Base-by-base conservation (phyloP, 768 basidiomycete species). In the Suillus plorans region DNA sequence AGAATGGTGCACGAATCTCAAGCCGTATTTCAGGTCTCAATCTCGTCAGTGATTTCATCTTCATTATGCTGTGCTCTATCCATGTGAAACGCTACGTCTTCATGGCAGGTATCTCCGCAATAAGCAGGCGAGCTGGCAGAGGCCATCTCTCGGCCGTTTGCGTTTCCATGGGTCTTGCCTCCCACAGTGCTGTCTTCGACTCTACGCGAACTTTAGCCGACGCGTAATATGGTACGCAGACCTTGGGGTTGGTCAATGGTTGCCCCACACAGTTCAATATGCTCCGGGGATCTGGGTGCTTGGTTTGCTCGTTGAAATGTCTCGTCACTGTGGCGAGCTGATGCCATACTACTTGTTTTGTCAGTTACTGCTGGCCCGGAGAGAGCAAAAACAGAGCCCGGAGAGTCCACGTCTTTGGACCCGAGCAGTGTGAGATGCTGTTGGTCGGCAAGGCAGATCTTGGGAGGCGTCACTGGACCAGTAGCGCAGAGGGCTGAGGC, bases 1-100 rank as follows among this genome's bases (percentile, higher is more conserved):
- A 18, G 31, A 34, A 55, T 20, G 18, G 34, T 34, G 53, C 53
- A n/a, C 10, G 34, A 55, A 36, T 34, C 53, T 34, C 20, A 20
- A 55, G 52, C 28, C 12, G 25, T 34, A 53, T 53, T 53, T 31
- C 52, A 34, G 28, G 28, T 52, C 16, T 52, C 16, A 28, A 13
- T 42, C 58, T 59, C 58, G 41, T 41, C 22, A 28, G 22, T 31
- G 41, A 42, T 59, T 59, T 59, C 58, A 59, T 59, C 53, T 55
- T 34, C 20, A 55, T 28, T 18, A 28, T 42, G 39, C 25, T 25
- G 39, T 59, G 25, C 12, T 42, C 18, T 18, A 25, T 41, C 37
- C 39, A 36, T 36, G 20, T 36, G 53, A 28, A 41, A 58, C 18
- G 25, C 39, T 20, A 10, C 41, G 25, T 12, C 25, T 42, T 42